These are phyloP conservation scores for Pyricularia grisea DNA, from an alignment of 2,329 filamentous ascomycete species.

Conservation along the genomic window DNA sequence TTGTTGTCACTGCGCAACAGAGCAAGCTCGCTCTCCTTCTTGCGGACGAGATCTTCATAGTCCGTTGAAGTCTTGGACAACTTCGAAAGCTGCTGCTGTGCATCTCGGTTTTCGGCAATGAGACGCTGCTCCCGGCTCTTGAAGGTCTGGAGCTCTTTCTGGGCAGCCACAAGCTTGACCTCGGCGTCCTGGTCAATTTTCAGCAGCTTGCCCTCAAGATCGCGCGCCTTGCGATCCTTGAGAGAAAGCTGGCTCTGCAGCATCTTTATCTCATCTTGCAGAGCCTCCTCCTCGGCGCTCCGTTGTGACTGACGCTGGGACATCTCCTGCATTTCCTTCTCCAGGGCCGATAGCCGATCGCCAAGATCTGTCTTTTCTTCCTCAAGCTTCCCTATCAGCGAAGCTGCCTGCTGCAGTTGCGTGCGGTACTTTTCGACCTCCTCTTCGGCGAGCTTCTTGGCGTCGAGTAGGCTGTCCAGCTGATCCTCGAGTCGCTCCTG, in stretches of 20 bases:
- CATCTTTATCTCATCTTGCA: conserved; percentile 82
- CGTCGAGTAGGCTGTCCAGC: conserved; percentile 76
- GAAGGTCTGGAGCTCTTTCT: conserved; percentile 68
- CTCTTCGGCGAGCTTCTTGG: conserved; percentile 81
- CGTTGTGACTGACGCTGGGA: conserved; percentile 62
- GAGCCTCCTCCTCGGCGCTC: conserved; percentile 63
- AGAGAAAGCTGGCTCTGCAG: conserved; percentile 81
- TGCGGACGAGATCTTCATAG: conserved; percentile 86
- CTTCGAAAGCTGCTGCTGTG: conserved; percentile 77
- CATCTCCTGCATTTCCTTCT: conserved; percentile 61
- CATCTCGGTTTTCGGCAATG: conserved; percentile 67
- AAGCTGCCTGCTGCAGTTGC: conserved; percentile 85
- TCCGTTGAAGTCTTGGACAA: conserved; percentile 86
- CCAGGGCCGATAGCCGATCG: conserved; percentile 57
- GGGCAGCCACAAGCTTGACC: conserved; percentile 66
- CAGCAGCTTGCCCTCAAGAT: conserved; percentile 75
- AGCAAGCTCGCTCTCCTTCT: conserved; percentile 87
- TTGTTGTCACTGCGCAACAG: conserved; percentile 78
- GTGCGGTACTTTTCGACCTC: conserved; percentile 69
- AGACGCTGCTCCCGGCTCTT: conserved; percentile 70
- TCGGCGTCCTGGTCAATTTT: conserved; percentile 84
- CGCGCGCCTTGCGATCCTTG: conserved; percentile 82
- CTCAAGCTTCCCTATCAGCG: conserved; percentile 78
- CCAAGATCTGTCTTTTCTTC: conserved; percentile 72
- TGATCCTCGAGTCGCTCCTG: conserved; percentile 92